Conservation (phyloP, 495 filamentous ascomycete genomes). For the Daldinia bambusicola region DNA sequence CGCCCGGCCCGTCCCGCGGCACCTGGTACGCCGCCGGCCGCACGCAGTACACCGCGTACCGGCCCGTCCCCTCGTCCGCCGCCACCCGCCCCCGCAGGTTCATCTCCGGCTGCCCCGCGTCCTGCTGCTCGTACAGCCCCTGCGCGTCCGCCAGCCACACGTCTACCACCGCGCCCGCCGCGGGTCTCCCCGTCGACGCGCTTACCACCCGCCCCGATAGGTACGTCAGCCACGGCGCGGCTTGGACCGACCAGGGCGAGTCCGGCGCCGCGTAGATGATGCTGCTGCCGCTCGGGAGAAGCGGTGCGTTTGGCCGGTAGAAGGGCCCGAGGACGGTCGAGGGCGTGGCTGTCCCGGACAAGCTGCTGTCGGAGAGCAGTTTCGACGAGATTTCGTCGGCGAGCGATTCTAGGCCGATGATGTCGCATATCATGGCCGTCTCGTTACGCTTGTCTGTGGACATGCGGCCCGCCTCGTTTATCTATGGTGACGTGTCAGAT, state of each 20-base stretch:
- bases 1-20: slow-evolving; percentile 70
- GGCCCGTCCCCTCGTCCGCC: slow-evolving; percentile 72
- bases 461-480: slow-evolving; percentile 80
- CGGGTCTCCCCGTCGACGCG: slow-evolving; percentile 64
- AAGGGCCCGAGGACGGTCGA: slow-evolving; percentile 82
- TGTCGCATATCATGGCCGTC: slow-evolving; percentile 75
- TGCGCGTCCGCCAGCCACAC: slow-evolving; percentile 82
- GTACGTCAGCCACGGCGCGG: slow-evolving; percentile 65
- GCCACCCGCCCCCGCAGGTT: slow-evolving; percentile 78
- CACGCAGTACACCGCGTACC: slow-evolving; percentile 74
- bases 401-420: slow-evolving; percentile 77
- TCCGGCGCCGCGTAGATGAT: slow-evolving; percentile 57
- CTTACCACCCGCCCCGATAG: slow-evolving; percentile 73
- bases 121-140: slow-evolving; percentile 84
- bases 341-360: slow-evolving; percentile 63
- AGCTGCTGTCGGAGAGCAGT: slow-evolving; percentile 52
- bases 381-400: slow-evolving; percentile 83
- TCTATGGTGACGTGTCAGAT: slow-evolving; percentile 49
- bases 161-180: slow-evolving; percentile 73
- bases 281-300: slow-evolving; percentile 69
- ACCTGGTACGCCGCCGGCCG: slow-evolving; percentile 78
- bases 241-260: slow-evolving; percentile 52
- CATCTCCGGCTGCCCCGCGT: slow-evolving; percentile 73
- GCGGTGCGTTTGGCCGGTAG: slow-evolving; percentile 75
- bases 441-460: slow-evolving; percentile 77